Percentiles rank a stretch among this genome's conserved stretches.
phyloP scores from a whole-genome alignment of 257 asterid genomes.

The Nicotiana sylvestris region DNA sequence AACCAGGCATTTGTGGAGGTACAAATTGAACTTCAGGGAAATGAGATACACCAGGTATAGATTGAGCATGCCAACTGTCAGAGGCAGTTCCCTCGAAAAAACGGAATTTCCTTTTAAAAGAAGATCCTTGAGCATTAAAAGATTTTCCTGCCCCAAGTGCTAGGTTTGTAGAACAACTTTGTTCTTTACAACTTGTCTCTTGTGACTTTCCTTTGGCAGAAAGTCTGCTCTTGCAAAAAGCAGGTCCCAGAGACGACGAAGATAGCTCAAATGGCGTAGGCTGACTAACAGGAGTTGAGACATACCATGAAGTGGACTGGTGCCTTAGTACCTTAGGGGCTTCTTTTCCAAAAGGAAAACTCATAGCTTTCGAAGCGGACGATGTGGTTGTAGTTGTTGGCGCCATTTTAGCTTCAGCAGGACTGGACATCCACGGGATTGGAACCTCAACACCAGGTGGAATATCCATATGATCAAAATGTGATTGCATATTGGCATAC shows the following conservation, averaged over 20 bases:
- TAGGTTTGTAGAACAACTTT: not conserved
- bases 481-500: conserved; percentile 9
- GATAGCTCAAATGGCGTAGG: conserved; percentile 1
- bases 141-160: not conserved
- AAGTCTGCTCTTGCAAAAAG: not conserved
- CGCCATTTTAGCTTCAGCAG: not conserved
- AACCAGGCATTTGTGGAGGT: conserved; percentile 6
- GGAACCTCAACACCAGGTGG: conserved; percentile 22
- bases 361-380: not conserved
- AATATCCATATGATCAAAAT: conserved; percentile 16
- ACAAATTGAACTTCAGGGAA: not conserved
- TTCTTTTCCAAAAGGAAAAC: not conserved
- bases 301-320: conserved; percentile 7
- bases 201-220: not conserved
- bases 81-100: not conserved
- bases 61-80: not conserved
- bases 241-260: not conserved
- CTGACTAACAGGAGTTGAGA: not conserved
- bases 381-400: not conserved
- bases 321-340: not conserved
- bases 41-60: not conserved
- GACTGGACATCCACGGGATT: conserved; percentile 13
- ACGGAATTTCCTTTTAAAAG: not conserved
- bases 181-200: not conserved
- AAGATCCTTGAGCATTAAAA: not conserved